These are phyloP conservation scores for Aspergillus pseudoglaucus DNA, from an alignment of 2,329 filamentous ascomycete species.

Conservation along the genomic window DNA sequence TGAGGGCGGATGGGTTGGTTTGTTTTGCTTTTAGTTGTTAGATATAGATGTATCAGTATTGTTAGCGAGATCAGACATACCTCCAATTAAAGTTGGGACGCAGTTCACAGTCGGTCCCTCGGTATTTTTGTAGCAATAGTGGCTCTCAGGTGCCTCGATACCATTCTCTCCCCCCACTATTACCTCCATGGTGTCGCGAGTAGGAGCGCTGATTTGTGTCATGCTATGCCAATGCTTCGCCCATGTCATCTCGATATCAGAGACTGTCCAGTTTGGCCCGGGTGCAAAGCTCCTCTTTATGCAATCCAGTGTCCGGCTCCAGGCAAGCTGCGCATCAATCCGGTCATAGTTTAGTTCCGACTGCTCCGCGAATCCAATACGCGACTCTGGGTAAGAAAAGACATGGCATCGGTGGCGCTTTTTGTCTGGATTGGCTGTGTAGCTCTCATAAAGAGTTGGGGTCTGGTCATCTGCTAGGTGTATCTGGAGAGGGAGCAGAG, in stretches of 20 bases:
- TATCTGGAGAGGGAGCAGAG: conserved; percentile 43
- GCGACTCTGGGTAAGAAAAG: conserved; percentile 49
- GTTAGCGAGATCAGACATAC: conserved; percentile 16
- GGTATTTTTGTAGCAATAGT: conserved; percentile 4
- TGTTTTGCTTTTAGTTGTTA: conserved; percentile 8
- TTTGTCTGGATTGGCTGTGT: conserved; percentile 18
- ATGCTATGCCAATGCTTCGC: conserved; percentile 29
- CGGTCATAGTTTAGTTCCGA: conserved; percentile 57
- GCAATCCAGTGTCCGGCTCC: conserved; percentile 54
- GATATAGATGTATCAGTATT: not conserved
- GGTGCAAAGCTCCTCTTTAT: conserved; percentile 54
- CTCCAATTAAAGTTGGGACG: conserved; percentile 31
- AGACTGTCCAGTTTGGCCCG: conserved; percentile 20
- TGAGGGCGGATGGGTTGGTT: conserved; percentile 17
- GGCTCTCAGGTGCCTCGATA: conserved; percentile 3
- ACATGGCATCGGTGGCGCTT: conserved; percentile 29
- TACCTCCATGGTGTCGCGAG: conserved; percentile 14
- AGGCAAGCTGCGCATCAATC: conserved; percentile 57
- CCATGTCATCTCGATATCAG: conserved; percentile 35
- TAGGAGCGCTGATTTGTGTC: conserved; percentile 13
- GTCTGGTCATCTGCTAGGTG: conserved; percentile 47
- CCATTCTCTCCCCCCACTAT: conserved; percentile 7
- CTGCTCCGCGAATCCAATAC: conserved; percentile 61
- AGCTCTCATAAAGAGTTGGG: conserved; percentile 27
- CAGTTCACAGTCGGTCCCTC: conserved; percentile 26